These are phyloP conservation scores for Penicillium sumatraense DNA, from an alignment of 2,329 filamentous ascomycete species.

Conservation along the genomic window DNA sequence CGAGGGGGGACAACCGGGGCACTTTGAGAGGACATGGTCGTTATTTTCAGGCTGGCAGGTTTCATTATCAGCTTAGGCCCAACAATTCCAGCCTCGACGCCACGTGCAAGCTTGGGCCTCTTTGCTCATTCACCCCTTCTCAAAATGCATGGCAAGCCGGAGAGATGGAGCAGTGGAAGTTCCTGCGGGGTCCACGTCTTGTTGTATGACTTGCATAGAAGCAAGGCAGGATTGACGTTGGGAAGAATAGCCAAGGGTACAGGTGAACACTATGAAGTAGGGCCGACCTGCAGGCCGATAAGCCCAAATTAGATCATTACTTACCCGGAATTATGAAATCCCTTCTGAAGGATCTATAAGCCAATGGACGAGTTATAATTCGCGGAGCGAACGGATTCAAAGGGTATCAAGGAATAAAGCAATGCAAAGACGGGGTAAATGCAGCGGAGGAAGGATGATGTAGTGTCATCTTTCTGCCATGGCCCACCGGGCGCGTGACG, in stretches of 20 bases:
- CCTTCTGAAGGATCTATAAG: slow-evolving; percentile 2
- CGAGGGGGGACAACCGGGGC: slow-evolving; percentile 66
- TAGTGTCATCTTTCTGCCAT: slow-evolving; percentile 40
- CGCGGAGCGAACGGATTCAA: slow-evolving; percentile 2
- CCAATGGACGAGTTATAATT: slow-evolving; percentile 13
- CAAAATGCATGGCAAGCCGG: background rate
- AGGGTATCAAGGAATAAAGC: slow-evolving; percentile 8
- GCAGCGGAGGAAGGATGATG: slow-evolving; percentile 33
- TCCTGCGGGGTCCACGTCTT: slow-evolving; percentile 3
- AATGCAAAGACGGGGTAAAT: slow-evolving; percentile 20
- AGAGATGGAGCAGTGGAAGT: background rate
- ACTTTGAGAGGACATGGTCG: slow-evolving; percentile 48
- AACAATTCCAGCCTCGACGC: slow-evolving; percentile 13
- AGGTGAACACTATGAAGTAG: background rate
- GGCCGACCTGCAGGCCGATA: slow-evolving; percentile 16
- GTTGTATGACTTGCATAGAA: slow-evolving; percentile 16
- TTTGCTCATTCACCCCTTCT: background rate
- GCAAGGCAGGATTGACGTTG: slow-evolving; percentile 10
- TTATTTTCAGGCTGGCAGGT: slow-evolving; percentile 20
- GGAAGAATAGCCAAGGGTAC: slow-evolving; percentile 4
- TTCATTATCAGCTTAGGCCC: slow-evolving; percentile 22
- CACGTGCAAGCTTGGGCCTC: slow-evolving; percentile 14
- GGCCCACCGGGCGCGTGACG: slow-evolving; percentile 42
- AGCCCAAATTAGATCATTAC: slow-evolving; percentile 17
- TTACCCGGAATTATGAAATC: slow-evolving; percentile 27